Conservation (phyloP, 2,329 filamentous ascomycete genomes). For the Zarea fungicola region DNA sequence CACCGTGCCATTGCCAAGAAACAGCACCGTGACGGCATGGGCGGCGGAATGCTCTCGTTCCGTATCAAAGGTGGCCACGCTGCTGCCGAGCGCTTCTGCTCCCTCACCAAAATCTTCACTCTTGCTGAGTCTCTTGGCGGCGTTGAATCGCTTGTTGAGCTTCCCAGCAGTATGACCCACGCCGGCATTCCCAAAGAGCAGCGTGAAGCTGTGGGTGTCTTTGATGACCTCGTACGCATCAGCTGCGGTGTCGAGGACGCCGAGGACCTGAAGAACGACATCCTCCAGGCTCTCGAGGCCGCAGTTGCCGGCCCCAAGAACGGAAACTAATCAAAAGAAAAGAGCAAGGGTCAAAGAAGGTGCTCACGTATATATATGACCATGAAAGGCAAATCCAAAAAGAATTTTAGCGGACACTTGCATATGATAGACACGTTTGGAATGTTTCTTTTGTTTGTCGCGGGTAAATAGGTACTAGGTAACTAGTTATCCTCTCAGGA, state of each 20-base stretch:
- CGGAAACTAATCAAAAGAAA: not conserved
- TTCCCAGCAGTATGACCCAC: constrained; percentile 95
- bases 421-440: not conserved
- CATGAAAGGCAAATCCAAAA: not conserved
- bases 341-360: not conserved
- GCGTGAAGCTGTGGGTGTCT: constrained; percentile 88
- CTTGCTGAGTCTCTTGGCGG: constrained; percentile 89
- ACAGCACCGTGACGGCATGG: constrained; percentile 92
- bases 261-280: constrained; percentile 75
- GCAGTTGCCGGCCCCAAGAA: constrained; percentile 44
- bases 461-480: not conserved
- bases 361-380: constrained; percentile 3
- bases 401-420: not conserved
- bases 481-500: not conserved
- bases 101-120: constrained; percentile 82
- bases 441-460: not conserved
- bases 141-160: constrained; percentile 85
- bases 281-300: constrained; percentile 74
- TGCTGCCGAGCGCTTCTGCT: constrained; percentile 89
- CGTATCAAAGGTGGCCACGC: constrained; percentile 80
- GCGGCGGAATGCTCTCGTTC: constrained; percentile 97
- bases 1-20: constrained; percentile 79
- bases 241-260: constrained; percentile 93
- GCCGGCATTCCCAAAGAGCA: constrained; percentile 87
- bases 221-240: constrained; percentile 86